Conservation (phyloP, 2,329 filamentous ascomycete species). For the Tolypocladium album region DNA sequence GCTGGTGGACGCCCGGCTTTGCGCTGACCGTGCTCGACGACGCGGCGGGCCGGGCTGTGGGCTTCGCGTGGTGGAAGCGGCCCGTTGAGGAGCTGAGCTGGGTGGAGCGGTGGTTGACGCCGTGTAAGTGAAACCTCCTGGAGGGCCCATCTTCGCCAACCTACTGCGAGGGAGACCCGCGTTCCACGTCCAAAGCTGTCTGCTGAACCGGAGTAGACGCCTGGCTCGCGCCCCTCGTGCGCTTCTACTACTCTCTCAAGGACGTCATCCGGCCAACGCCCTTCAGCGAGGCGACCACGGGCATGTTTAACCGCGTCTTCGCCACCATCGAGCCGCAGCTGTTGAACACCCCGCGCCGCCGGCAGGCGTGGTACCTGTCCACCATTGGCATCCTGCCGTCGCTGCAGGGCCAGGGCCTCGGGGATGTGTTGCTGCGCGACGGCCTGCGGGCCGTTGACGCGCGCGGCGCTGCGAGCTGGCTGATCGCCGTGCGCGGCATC, state of each 20-base stretch:
- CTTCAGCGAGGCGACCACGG: slow-evolving; percentile 9
- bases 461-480: slow-evolving; percentile 18
- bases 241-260: slow-evolving; percentile 12
- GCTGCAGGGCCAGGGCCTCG: slow-evolving; percentile 20
- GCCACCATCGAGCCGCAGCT: slow-evolving; percentile 12
- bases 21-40: slow-evolving; percentile 15
- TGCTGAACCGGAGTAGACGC: slow-evolving; percentile 8
- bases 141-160: not conserved
- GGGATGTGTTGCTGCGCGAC: slow-evolving; percentile 17
- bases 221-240: slow-evolving; percentile 19
- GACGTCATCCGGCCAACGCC: slow-evolving; percentile 13
- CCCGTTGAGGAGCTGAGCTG: slow-evolving; percentile 15
- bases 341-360: slow-evolving; percentile 16
- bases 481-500: slow-evolving; percentile 19
- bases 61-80: slow-evolving; percentile 23
- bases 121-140: slow-evolving; percentile 19
- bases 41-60: slow-evolving; percentile 10
- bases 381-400: slow-evolving; percentile 19
- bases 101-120: slow-evolving; percentile 18
- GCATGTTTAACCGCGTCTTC: slow-evolving; percentile 16
- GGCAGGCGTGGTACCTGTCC: slow-evolving; percentile 23
- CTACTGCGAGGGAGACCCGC: not conserved
- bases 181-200: not conserved
- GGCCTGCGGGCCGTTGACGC: slow-evolving; percentile 17
- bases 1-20: slow-evolving; percentile 23